Evolutionary conservation across 495 filamentous ascomycete species (phyloP).

Genomic region (Aspergillus leporis): DNA sequence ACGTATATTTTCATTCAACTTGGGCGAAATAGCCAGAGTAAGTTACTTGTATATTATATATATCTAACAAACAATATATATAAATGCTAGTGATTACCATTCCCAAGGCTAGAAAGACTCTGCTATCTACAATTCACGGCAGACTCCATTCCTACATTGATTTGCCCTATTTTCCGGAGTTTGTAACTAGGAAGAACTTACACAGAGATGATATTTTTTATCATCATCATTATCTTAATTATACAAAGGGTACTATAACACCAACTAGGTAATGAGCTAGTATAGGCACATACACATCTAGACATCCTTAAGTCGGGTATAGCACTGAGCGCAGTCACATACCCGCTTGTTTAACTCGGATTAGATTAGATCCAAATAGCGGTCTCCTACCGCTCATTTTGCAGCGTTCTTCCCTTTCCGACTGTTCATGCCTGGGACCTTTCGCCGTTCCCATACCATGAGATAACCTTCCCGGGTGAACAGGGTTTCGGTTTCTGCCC

Average conservation of each 20-base stretch:
- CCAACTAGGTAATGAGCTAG: neutral
- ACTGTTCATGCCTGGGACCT: constrained; percentile 41
- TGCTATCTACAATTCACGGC: neutral
- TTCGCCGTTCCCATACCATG: constrained; percentile 94
- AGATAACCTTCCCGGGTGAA: constrained; percentile 92
- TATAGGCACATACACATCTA: neutral
- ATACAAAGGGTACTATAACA: constrained; percentile 13
- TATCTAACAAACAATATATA: neutral
- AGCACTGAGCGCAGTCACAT: neutral
- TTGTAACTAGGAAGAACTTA: neutral
- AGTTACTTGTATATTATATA: constrained; percentile 2
- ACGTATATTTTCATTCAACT: neutral
- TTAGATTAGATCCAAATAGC: neutral
- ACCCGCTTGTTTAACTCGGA: neutral
- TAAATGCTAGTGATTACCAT: neutral
- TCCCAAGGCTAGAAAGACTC: neutral
- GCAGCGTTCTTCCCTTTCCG: constrained; percentile 44
- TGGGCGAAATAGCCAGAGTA: neutral
- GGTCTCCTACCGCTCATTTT: constrained; percentile 14
- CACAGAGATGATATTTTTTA: neutral
- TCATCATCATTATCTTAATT: constrained; percentile 18
- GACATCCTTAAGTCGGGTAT: neutral
- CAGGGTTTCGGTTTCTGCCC: constrained; percentile 79
- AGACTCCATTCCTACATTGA: neutral
- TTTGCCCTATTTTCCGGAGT: neutral